Conservation (phyloP, 192 early-diverging fungal genomes). For the Thamnidium elegans region DNA sequence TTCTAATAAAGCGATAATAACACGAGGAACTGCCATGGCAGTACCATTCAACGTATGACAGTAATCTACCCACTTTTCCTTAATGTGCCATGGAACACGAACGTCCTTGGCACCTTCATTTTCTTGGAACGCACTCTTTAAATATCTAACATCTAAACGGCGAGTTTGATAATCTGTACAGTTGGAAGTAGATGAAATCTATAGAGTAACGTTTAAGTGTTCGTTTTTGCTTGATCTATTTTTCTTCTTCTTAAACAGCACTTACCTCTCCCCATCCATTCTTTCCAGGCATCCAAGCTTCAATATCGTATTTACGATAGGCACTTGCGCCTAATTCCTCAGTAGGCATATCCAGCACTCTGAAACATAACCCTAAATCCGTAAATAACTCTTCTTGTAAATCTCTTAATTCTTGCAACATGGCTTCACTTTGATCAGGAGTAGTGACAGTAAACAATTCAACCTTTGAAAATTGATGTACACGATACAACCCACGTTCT, state of each 20-base stretch:
- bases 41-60: constrained; percentile 93
- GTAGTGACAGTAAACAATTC: constrained; percentile 80
- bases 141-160: constrained; percentile 72
- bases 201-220: neutral
- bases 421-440: constrained; percentile 59
- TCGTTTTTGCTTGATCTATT: neutral
- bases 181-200: constrained; percentile 87
- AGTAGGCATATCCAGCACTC: constrained; percentile 89
- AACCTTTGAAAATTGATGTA: constrained; percentile 95
- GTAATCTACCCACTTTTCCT: constrained; percentile 56
- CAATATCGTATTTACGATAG: constrained; percentile 89
- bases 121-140: constrained; percentile 23
- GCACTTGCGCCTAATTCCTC: constrained; percentile 90
- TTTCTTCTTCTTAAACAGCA: neutral
- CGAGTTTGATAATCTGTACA: constrained; percentile 94
- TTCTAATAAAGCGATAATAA: constrained; percentile 86
- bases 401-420: constrained; percentile 67
- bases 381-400: constrained; percentile 75
- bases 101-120: constrained; percentile 24
- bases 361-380: constrained; percentile 78
- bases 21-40: constrained; percentile 83
- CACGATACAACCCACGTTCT: constrained; percentile 82
- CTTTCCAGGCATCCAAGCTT: constrained; percentile 96
- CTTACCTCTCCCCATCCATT: constrained; percentile 73
- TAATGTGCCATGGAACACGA: constrained; percentile 22